These are phyloP conservation scores for Cyberlindnera bimundalis DNA, from an alignment of 805 yeast genomes.

Conservation along the genomic window DNA sequence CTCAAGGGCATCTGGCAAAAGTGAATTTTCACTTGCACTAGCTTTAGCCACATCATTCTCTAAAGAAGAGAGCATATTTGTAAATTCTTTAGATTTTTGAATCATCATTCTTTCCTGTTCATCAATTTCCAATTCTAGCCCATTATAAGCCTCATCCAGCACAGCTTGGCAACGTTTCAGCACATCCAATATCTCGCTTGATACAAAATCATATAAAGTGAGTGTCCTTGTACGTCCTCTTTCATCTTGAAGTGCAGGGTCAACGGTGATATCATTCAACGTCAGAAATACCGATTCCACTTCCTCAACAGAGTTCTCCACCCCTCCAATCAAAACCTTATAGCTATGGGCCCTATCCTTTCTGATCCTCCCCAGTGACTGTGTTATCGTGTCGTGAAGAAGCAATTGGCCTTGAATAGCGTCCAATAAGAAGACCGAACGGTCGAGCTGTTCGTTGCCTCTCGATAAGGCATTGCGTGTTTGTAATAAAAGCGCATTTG, in stretches of 20 bases:
- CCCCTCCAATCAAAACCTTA: conserved; percentile 16
- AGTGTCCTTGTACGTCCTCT: not conserved
- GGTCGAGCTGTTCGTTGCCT: conserved; percentile 41
- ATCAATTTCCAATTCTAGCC: conserved; percentile 6
- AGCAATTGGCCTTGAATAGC: conserved; percentile 47
- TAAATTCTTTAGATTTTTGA: conserved; percentile 3
- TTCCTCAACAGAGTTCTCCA: conserved; percentile 31
- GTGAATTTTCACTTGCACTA: conserved; percentile 8
- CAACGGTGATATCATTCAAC: conserved; percentile 21
- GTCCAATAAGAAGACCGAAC: conserved; percentile 40
- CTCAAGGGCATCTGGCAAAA: conserved; percentile 26
- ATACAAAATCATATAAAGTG: conserved; percentile 47
- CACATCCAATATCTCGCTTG: conserved; percentile 31
- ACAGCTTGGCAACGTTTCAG: conserved; percentile 13
- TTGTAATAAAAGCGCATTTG: conserved; percentile 38
- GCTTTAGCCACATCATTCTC: conserved; percentile 34
- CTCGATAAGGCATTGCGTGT: conserved; percentile 36
- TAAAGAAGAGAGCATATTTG: conserved; percentile 9
- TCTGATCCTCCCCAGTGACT: not conserved
- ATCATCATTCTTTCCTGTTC: conserved; percentile 4
- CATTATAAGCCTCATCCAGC: conserved; percentile 4
- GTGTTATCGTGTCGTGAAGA: conserved; percentile 32
- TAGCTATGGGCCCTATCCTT: conserved; percentile 13
- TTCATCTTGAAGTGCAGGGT: conserved; percentile 3
- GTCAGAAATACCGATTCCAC: conserved; percentile 37